Base-by-base conservation (phyloP, 805 yeast genomes). In the Nakazawaea wyomingensis region DNA sequence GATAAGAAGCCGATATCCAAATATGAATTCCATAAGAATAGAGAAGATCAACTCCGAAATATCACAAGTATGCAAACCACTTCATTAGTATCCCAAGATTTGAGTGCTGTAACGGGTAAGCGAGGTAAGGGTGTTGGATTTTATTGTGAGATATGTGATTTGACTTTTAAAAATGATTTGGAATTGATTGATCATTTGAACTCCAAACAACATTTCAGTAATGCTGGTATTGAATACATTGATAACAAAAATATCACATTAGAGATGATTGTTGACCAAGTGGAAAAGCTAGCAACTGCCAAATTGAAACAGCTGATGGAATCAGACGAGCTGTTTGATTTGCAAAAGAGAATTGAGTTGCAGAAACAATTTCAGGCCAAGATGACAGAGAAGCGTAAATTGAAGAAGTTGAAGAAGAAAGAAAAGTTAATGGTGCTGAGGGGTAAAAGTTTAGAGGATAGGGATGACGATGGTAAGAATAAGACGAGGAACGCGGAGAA, bases 131-230 rank as follows among this genome's bases (percentile, higher is more conserved):
- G 85, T 20, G 85, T 86, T 47, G 96, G 97, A 18, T 91, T 91
- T 61, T 75, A 75, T 52, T 93, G 99, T 62, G 85, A 82, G 9
- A 60, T 76, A 1, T 93, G 99, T 61, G 77, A 82, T 49, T 60
- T 86, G 45, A 82, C 91, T 2, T 91, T 78, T 63, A 80, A 88
- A 55, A 97, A 93, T 57, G 83, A 85, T 44, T 64, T 88, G 51
- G 84, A 88, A 48, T 79, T 80, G 57, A 71, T 87, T 3, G 95
- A 90, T 56, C 98, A 93, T 64, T 66, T 87, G 55, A 88, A 86
- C 55, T 78, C 88, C 29, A 80, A 79, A 28, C 81, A 74, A 47
- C 98, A 85, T 61, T 54, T 72, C 31, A 57, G 63, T 4, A 70
- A 66, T 45, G 68, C 72, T 44, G 72, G 61, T 1, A 42, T 46